A percentile compares a stretch with the other conserved stretches of the same genome.
Conservation (phyloP, 108 stramenopile genomes). For the Cyclotella atomus region DNA sequence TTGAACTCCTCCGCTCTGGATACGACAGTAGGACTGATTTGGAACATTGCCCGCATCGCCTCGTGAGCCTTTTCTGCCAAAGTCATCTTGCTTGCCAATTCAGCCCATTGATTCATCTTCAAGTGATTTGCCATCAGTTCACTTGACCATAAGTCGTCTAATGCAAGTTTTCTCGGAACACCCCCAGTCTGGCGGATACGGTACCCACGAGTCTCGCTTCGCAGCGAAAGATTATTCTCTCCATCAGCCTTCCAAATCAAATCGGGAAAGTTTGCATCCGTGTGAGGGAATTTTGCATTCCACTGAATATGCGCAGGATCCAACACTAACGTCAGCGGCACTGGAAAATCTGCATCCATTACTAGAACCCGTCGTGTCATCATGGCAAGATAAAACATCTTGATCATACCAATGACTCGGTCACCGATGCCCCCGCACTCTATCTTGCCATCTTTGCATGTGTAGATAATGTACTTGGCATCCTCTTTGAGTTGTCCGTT, state of each 20-base stretch:
- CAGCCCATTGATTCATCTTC: background rate
- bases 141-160: slow-evolving; percentile 2
- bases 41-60: background rate
- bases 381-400: slow-evolving; percentile 9
- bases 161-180: background rate
- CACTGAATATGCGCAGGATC: background rate
- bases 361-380: slow-evolving; percentile 1
- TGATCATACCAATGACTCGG: slow-evolving; percentile 11
- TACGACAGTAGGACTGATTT: background rate
- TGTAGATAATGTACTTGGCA: background rate
- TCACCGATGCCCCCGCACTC: background rate
- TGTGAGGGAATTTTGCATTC: slow-evolving; percentile 4
- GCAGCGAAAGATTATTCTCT: background rate
- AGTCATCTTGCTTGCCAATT: background rate
- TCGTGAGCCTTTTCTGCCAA: background rate
- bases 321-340: background rate
- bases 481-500: background rate
- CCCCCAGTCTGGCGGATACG: background rate
- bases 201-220: background rate
- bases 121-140: background rate
- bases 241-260: background rate
- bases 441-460: background rate
- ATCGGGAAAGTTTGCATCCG: background rate
- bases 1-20: slow-evolving; percentile 1
- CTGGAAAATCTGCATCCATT: background rate